Evolutionary conservation across 2,329 filamentous ascomycete species (phyloP), one percentile per base, ranked within the genome.

Genomic region (Penicillium nordicum): DNA sequence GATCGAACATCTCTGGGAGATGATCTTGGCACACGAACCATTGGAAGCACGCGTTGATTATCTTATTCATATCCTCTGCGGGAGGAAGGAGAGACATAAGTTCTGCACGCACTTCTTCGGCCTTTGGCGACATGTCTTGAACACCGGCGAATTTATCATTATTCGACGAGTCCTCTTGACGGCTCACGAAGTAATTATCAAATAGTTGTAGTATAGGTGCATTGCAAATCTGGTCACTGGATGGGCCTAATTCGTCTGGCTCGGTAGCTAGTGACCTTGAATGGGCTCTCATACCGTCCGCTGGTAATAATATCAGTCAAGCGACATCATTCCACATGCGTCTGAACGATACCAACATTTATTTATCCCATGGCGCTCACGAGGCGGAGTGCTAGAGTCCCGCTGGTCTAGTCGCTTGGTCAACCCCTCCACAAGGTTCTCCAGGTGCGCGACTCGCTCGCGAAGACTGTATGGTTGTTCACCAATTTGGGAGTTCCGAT

Each of bases 191-290:
- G 16, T 72, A 69, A 52, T 75, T 76, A 57, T 76, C 71, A 40
- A 76, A 73, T 3, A 76, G 48, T 23, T 72, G 69, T 52, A 76
- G 50, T 1, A 74, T 67, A 1, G 74, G 74, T 4, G 74, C 73
- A 55, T 67, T 69, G 49, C 69, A 68, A 16, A 69, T 70, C 18
- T 70, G 62, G 12, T 68, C 64, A 41, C 65, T 63, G 10, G 63
- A 62, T 11, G 63, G 61, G 9, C 58, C 62, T 34, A 66, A 32
- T 55, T 61, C 60, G 29, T 67, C 63, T n/a, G 60, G 57, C 29
- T 63, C 62, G 10, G 45, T 45, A n/a, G 55, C 53, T 32, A 45
- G 30, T 21, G 60, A 53, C 1, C 54, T 62, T 36, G 53, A 49
- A 23, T 55, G 23, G 4, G 7, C 27, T 29, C 48, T 25, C 9